These are phyloP conservation scores for Xylaria sp. DNA, from an alignment of 2,329 filamentous ascomycete genomes.

Conservation along the genomic window DNA sequence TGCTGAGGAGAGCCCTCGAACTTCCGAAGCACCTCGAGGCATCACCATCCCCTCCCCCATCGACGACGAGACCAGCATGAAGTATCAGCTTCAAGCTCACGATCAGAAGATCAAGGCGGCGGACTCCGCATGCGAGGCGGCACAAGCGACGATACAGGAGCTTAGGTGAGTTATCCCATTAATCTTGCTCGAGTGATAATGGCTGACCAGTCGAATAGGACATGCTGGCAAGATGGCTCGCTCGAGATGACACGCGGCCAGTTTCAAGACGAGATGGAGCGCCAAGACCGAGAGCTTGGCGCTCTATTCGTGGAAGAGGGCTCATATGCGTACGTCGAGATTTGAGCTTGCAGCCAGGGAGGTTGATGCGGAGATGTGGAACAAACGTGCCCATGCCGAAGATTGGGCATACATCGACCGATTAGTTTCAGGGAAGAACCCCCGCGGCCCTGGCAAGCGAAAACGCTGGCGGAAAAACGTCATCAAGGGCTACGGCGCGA, in stretches of 20 bases:
- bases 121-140: conserved; percentile 24
- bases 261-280: conserved; percentile 23
- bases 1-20: conserved; percentile 26
- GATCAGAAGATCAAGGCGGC: conserved; percentile 25
- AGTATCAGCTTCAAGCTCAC: conserved; percentile 29
- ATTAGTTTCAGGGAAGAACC: conserved; percentile 16
- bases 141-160: conserved; percentile 26
- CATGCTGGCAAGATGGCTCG: no score
- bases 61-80: conserved; percentile 22
- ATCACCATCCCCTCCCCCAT: conserved; percentile 19
- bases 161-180: conserved; percentile 21
- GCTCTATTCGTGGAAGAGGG: conserved; percentile 23
- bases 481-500: conserved; percentile 23
- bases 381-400: conserved; percentile 28
- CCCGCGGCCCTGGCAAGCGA: conserved; percentile 23
- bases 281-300: conserved; percentile 25
- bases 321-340: conserved; percentile 28
- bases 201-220: no score
- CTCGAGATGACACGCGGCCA: conserved; percentile 23
- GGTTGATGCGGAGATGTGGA: conserved; percentile 27
- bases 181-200: no score
- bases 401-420: conserved; percentile 28
- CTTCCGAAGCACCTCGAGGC: conserved; percentile 24
- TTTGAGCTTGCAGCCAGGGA: conserved; percentile 28
- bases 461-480: conserved; percentile 27